Percentiles rank a stretch among this genome's conserved stretches.
Conservation (phyloP, 495 filamentous ascomycete genomes). For the Hypoxylon intermedium region DNA sequence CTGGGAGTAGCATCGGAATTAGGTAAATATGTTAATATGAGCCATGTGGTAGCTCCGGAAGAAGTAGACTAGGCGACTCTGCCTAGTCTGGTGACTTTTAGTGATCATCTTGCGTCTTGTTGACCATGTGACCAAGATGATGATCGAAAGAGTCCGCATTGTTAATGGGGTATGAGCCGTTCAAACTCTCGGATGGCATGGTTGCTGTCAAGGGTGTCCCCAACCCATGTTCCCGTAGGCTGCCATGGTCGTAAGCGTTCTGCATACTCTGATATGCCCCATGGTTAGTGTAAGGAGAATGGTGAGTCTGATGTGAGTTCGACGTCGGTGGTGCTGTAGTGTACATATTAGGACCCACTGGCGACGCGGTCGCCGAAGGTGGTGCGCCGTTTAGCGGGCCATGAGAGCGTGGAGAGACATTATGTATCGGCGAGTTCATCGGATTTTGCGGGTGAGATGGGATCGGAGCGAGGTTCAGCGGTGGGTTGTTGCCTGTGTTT, state of each 20-base stretch:
- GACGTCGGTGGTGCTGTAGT: constrained; percentile 42
- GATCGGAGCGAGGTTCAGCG: constrained; percentile 43
- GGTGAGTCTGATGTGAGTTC: constrained; percentile 39
- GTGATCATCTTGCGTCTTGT: constrained; percentile 32
- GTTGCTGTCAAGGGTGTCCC: constrained; percentile 39
- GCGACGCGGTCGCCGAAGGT: constrained; percentile 37
- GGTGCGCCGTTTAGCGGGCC: constrained; percentile 35
- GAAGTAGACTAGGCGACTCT: background rate
- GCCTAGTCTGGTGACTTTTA: background rate
- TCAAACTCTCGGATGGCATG: constrained; percentile 41
- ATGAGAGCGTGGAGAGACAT: constrained; percentile 40
- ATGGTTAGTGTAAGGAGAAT: constrained; percentile 41
- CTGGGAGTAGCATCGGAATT: constrained; percentile 5
- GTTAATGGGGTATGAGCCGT: constrained; percentile 35
- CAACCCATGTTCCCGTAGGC: constrained; percentile 39
- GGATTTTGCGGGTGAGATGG: constrained; percentile 36
- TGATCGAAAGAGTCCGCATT: constrained; percentile 26
- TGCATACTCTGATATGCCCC: constrained; percentile 38
- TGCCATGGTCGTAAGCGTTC: constrained; percentile 43
- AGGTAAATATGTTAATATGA: background rate
- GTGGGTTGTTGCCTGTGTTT: constrained; percentile 30
- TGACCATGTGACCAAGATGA: constrained; percentile 34
- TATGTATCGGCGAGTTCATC: constrained; percentile 41
- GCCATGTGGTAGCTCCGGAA: background rate
- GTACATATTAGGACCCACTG: constrained; percentile 43